Base-by-base conservation (phyloP, 202 grass and related monocot genomes). In the Dendrocalamus latiflorus region DNA sequence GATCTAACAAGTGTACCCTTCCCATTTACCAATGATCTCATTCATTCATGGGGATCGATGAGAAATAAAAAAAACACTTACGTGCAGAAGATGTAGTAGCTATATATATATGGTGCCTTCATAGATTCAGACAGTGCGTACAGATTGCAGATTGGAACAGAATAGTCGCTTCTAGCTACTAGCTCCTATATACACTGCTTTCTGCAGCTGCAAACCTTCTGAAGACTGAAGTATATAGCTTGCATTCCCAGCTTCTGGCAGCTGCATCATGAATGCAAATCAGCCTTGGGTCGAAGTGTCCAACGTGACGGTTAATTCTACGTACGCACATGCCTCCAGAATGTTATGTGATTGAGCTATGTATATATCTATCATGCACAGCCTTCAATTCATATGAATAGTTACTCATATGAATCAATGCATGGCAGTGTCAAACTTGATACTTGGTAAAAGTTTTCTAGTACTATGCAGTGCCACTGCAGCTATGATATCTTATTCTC, bases 21-120 rank as follows among this genome's bases (percentile, higher is more conserved):
- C 75, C 16, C 68, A 66, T 79, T 58, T 68, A 50, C 70, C 8
- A 22, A 80, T 80, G 69, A 67, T 28, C 30, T 75, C 20, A 72
- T 71, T 33, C 64, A 71, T 78, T 73, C 74, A 62, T 84, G 43
- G 69, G 68, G 53, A 84, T 64, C 24, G 34, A 50, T 47, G 65
- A 86, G 76, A 54, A 79, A 55, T 21, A 8, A 58, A 24, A 30
- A 21, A 12, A 26, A 36, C 61, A 28, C 1, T 79, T 25, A 30
- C 1, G 63, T 53, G 56, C 20, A 10, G 24, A 74, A 51, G 13
- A 25, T 34, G 63, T 42, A 56, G 36, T 80, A 28, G 49, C 39
- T 68, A 14, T 13, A 24, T 74, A 24, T 6, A 24, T 6, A 53
- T 78, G 7, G 48, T 5, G 48, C 51, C 58, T 83, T 41, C 21